Base-by-base conservation (phyloP, 2,329 filamentous ascomycete species). In the Botrytis fabae region DNA sequence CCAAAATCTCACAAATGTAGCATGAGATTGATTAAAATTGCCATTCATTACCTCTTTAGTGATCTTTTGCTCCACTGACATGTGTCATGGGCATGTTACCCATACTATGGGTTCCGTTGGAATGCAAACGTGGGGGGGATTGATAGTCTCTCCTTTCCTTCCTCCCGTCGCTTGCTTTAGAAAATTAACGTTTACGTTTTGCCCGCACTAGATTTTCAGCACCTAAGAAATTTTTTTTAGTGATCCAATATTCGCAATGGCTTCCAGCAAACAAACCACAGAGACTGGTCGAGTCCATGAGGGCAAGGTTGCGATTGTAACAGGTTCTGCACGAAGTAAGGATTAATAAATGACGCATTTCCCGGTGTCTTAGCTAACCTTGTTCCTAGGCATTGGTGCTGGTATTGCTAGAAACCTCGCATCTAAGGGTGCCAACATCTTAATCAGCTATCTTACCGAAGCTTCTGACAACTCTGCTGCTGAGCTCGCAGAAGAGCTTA, bases 261-360 rank as follows among this genome's bases (percentile, higher is more conserved):
- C 42, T 28, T 65, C 44, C 35, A 48, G 32, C 59, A 46, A 28
- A 51, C 44, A 51, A 51, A n/a, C 20, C 42, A 25, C n/a, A n/a
- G 20, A 42, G 20, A 59, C 20, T 25, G 40, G n/a, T 44, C 69
- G 69, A 40, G 69, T 71, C 7, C 69, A 71, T 46, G 88, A 92
- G 80, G 91, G 92, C 78, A 93, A 93, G 81, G 85, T 94, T 71
- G 92, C 88, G 73, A 90, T 95, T 77, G 86, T 95, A 69, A 95
- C 93, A 1, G 93, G 93, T 69, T 91, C 89, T 72, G 93, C 92
- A 72, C 85, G 93, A 84, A 92, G 92, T 93, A 85, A 61, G 35
- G 40, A 69, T 61, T 38, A 28, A 46, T 61, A 38, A 46, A 69
- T 16, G 42, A 57, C 60, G n/a, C 48, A 40, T 42, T 51, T 48